These are phyloP conservation scores for Rutstroemia sp. DNA, from an alignment of 2,329 filamentous ascomycete species.

Conservation along the genomic window DNA sequence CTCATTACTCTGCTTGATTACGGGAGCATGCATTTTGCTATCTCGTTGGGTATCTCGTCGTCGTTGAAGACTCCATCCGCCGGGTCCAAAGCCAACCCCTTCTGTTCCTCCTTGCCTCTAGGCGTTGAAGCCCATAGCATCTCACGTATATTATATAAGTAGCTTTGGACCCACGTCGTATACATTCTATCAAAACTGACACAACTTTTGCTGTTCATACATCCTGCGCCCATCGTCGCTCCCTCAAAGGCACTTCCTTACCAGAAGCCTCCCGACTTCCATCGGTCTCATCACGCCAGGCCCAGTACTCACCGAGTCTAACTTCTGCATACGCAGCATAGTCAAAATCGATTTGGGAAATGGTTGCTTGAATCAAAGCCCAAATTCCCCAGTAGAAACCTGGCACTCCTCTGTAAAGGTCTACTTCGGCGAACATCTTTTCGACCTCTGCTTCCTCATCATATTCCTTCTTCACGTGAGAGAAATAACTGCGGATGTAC, in stretches of 20 bases:
- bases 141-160: constrained; percentile 8
- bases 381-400: constrained; percentile 92
- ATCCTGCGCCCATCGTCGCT: constrained; percentile 60
- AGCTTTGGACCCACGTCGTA: neutral
- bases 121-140: constrained; percentile 14
- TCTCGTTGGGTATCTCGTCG: neutral
- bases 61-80: neutral
- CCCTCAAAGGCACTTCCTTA: constrained; percentile 62
- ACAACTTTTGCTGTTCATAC: constrained; percentile 7
- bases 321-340: constrained; percentile 87
- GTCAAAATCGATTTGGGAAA: constrained; percentile 94
- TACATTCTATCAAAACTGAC: neutral
- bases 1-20: no score
- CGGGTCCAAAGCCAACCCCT: neutral
- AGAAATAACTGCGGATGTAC: constrained; percentile 71
- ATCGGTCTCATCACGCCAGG: constrained; percentile 71
- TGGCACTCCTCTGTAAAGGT: constrained; percentile 79
- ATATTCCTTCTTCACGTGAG: constrained; percentile 37
- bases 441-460: constrained; percentile 56
- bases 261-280: constrained; percentile 49
- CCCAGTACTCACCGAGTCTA: constrained; percentile 85
- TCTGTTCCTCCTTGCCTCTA: neutral
- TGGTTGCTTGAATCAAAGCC: constrained; percentile 89
- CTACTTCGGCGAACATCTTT: constrained; percentile 71
- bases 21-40: neutral